These are phyloP conservation scores for Candida loeiensis DNA, from an alignment of 805 yeast genomes.

Conservation along the genomic window DNA sequence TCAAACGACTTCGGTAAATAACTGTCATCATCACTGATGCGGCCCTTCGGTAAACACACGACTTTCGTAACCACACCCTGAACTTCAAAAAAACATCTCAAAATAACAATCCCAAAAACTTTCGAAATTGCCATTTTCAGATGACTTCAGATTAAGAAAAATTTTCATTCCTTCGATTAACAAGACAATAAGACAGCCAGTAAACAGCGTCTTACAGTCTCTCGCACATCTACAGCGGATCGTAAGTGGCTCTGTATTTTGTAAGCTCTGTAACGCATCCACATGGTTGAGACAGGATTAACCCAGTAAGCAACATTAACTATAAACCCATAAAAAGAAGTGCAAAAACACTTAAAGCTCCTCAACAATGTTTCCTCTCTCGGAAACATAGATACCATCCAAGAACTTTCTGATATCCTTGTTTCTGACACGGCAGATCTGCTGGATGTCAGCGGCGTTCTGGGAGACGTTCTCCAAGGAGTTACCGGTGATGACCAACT, in stretches of 20 bases:
- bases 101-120: neutral
- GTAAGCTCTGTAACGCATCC: slow-evolving; percentile 41
- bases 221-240: slow-evolving; percentile 22
- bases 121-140: neutral
- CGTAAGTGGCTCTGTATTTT: slow-evolving; percentile 48
- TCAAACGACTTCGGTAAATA: no score
- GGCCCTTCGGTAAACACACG: no score
- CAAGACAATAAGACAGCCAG: neutral
- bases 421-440: slow-evolving; percentile 97
- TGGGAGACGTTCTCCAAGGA: slow-evolving; percentile 96
- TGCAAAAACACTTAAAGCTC: slow-evolving; percentile 35
- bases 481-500: slow-evolving; percentile 89
- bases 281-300: slow-evolving; percentile 16
- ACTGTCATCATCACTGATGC: no score
- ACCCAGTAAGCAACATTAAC: slow-evolving; percentile 25
- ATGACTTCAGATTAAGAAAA: neutral
- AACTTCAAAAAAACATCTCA: neutral
- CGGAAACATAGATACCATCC: slow-evolving; percentile 99
- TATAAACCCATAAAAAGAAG: slow-evolving; percentile 22
- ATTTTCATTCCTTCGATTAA: neutral
- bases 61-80: no score
- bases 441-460: slow-evolving; percentile 97
- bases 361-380: slow-evolving; percentile 82
- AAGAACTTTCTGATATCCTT: slow-evolving; percentile 99
- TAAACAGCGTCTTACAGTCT: slow-evolving; percentile 1